Evolutionary conservation across 176 grass and related monocot species (phyloP), one percentile per base, ranked within the genome.

Genomic region (Carex parvula): DNA sequence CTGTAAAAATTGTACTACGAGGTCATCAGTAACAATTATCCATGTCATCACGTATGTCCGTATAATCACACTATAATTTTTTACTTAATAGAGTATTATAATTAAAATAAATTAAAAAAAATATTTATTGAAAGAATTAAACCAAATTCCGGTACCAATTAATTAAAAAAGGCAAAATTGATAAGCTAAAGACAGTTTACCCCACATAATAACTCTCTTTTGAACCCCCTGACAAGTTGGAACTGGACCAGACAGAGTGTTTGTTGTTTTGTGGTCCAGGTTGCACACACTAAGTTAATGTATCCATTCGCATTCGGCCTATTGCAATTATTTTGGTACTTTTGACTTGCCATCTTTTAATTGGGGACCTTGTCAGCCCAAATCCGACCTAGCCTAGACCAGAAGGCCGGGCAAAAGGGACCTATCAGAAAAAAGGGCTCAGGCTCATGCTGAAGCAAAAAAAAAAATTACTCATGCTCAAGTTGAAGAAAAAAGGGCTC

Each of bases 231-330:
- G 64, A 66, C 64, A 66, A 66, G 29, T 35, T 30, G 13, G 64
- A 33, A 67, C 13, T 67, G 30, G 64, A 32, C 29, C 26, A 67
- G 64, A 67, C 12, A 67, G 5, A 8, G 64, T 32, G 5, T 9
- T 35, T 67, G 64, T 35, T 67, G 64, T 67, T 67, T 67, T 67
- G 30, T 67, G 64, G 64, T 67, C 64, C 64, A 67, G 29, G 64
- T 35, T 35, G 12, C 30, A 35, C 14, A 66, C 13, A 15, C 29
- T 1, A 64, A 14, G 0, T 33, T 33, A 16, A 66, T 66, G 4
- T 0, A 66, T 66, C 13, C 29, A 35, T 14, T 16, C 1, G 1
- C 13, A 16, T 16, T 67, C 30, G 4, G 26, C 1, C 26, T 14
- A 13, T 32, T 65, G 24, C 11, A 65, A 30, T 32, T 65, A 65